phyloP scores from a whole-genome alignment of 1,284 basidiomycete species.

The Volvariella surrecta region DNA sequence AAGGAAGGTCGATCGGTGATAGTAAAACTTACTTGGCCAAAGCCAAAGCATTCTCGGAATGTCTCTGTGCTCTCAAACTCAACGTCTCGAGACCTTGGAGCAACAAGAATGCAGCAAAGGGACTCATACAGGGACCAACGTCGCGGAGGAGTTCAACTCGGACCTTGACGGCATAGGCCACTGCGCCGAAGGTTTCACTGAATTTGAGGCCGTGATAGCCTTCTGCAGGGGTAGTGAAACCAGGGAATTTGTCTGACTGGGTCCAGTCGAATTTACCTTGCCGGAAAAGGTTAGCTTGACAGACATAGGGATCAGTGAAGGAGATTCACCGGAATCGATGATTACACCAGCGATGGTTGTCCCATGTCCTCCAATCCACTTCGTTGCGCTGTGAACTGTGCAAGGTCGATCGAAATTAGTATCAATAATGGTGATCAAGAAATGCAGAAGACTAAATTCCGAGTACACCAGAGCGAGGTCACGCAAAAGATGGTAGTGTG shows the following conservation, averaged over 20 bases:
- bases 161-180: constrained; percentile 70
- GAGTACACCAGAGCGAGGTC: too few species aligned
- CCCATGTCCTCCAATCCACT: constrained; percentile 90
- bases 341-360: constrained; percentile 84
- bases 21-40: constrained; percentile 49
- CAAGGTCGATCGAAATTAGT: not conserved
- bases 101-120: constrained; percentile 80
- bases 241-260: constrained; percentile 69
- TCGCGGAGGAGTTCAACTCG: constrained; percentile 71
- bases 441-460: not conserved
- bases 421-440: too few species aligned
- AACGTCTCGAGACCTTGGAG: constrained; percentile 85
- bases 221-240: constrained; percentile 75
- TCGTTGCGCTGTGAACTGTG: constrained; percentile 76
- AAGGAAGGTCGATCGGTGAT: too few species aligned
- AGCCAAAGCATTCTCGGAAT: constrained; percentile 67
- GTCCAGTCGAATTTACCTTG: constrained; percentile 83
- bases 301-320: not conserved
- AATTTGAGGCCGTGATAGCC: constrained; percentile 80
- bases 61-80: constrained; percentile 69
- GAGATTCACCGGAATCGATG: constrained; percentile 54
- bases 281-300: not conserved
- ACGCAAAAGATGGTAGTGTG: too few species aligned
- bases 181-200: constrained; percentile 65
- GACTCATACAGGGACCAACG: constrained; percentile 69